phyloP scores from a whole-genome alignment of 306 rosid species.

The Medicago arabica region DNA sequence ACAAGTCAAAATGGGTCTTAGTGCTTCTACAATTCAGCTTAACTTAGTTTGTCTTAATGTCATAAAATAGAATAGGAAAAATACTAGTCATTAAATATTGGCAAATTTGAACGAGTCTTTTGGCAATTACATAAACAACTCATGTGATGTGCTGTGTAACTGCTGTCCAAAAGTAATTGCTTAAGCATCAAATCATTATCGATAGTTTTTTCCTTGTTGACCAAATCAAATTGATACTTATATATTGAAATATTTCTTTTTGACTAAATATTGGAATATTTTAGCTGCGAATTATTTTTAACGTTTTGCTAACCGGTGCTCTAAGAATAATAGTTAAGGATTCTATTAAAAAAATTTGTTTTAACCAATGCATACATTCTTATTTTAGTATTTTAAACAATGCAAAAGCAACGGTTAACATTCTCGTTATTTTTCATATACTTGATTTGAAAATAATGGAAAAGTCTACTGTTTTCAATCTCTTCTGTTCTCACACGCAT shows the following conservation, averaged over 20 bases:
- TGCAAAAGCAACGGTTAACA: no score
- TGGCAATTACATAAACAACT: not conserved
- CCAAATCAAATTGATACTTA: not conserved
- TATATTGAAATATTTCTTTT: no score
- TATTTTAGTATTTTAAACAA: no score
- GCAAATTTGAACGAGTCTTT: not conserved
- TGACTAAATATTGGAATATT: no score
- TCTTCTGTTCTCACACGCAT: not conserved
- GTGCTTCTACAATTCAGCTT: not conserved
- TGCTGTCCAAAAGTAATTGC: no score
- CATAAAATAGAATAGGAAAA: not conserved
- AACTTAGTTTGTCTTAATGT: not conserved
- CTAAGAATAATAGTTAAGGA: no score
- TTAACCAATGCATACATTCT: no score
- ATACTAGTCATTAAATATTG: not conserved
- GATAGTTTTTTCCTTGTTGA: not conserved
- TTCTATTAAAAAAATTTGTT: no score
- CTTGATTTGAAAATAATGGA: not conserved
- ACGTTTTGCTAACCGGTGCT: no score
- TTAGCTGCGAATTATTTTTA: not conserved
- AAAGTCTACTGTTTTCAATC: slow-evolving; percentile 2
- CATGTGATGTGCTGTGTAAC: no score
- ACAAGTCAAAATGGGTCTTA: no score
- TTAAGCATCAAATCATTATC: not conserved
- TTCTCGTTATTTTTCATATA: not conserved